Conservation (phyloP, 83 land plant species). For the Thuja plicata region DNA sequence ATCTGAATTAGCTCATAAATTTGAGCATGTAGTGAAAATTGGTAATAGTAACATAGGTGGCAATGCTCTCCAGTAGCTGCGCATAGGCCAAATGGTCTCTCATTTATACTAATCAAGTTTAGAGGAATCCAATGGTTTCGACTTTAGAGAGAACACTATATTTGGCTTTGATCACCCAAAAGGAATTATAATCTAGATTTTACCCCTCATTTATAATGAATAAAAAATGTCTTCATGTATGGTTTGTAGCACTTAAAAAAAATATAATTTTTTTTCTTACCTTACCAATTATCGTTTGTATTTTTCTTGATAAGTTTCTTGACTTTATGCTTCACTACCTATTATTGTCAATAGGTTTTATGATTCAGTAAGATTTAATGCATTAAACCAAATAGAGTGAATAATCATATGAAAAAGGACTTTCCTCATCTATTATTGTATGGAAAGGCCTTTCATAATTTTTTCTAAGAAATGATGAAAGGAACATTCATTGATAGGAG, state of each 20-base stretch:
- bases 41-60: too few relatives aligned
- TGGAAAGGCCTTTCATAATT: conserved; percentile 20
- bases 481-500: conserved; percentile 78
- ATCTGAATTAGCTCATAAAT: too few relatives aligned
- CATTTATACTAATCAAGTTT: background rate
- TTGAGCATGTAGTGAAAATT: too few relatives aligned
- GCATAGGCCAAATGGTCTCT: background rate
- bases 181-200: background rate
- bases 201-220: background rate
- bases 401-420: conserved; percentile 74
- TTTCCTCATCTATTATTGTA: conserved; percentile 62
- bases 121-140: background rate
- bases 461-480: conserved; percentile 37
- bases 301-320: background rate
- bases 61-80: too few relatives aligned
- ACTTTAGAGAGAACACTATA: background rate
- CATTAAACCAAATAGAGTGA: conserved; percentile 68
- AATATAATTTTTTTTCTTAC: background rate
- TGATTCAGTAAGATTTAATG: conserved; percentile 45
- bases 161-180: background rate
- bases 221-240: background rate
- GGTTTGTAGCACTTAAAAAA: background rate
- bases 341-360: background rate
- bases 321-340: background rate
- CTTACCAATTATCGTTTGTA: background rate